These are phyloP conservation scores for Hydrangea macrophylla DNA, from an alignment of 148 eudicot species.

Conservation along the genomic window DNA sequence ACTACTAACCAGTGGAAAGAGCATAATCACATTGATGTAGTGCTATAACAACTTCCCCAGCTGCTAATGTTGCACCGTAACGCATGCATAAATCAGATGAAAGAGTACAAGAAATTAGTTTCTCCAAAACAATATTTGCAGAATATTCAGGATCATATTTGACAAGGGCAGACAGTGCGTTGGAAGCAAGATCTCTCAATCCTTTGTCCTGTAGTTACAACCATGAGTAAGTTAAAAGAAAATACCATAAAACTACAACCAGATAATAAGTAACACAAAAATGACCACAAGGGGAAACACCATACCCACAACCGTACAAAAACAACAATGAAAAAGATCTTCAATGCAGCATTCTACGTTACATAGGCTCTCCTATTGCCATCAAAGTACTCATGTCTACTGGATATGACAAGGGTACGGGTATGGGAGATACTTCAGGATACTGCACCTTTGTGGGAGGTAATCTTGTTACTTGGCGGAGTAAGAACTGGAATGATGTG, in stretches of 20 bases:
- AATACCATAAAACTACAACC: background rate
- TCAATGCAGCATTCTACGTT: too few species aligned
- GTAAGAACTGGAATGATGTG: too few species aligned
- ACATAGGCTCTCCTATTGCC: too few species aligned
- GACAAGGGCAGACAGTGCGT: constrained; percentile 83
- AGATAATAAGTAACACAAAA: constrained; percentile 7
- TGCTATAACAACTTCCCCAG: constrained; percentile 81
- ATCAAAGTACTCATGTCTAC: too few species aligned
- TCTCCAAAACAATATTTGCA: constrained; percentile 63
- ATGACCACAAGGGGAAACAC: background rate
- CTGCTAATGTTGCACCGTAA: constrained; percentile 94
- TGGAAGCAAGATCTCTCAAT: constrained; percentile 89
- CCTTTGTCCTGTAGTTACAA: constrained; percentile 71
- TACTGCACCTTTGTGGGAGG: too few species aligned
- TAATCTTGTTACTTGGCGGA: too few species aligned
- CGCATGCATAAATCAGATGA: constrained; percentile 95
- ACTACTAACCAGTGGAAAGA: constrained; percentile 76
- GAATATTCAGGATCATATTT: constrained; percentile 70
- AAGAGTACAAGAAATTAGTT: constrained; percentile 76
- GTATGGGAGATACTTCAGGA: too few species aligned
- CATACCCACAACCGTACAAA: background rate
- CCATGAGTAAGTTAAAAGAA: constrained; percentile 5
- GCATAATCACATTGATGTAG: constrained; percentile 53
- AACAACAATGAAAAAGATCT: background rate
- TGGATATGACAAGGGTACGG: too few species aligned